Conservation (phyloP, 2,329 filamentous ascomycete genomes). For the Alternaria arbusti region DNA sequence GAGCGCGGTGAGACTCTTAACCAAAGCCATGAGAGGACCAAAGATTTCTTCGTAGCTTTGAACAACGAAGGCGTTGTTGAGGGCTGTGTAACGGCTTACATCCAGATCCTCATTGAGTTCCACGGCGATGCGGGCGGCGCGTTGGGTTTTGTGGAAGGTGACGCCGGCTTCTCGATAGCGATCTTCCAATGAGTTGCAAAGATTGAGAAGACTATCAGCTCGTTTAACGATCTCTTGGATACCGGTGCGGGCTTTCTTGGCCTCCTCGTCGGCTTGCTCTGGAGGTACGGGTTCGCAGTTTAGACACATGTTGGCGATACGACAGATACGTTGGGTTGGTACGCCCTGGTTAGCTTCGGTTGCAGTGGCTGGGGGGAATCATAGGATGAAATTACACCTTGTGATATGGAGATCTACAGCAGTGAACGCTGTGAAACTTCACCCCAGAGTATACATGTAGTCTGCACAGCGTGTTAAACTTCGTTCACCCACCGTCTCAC, state of each 20-base stretch:
- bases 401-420: not conserved
- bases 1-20: not conserved
- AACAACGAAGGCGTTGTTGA: not conserved
- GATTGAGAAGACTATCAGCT: not conserved
- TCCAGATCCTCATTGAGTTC: not conserved
- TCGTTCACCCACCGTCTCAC: not conserved
- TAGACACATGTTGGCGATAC: not conserved
- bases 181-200: not conserved
- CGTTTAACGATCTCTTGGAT: not conserved
- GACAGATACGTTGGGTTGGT: not conserved
- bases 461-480: not conserved
- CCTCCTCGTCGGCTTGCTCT: not conserved
- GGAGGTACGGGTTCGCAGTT: not conserved
- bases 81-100: not conserved
- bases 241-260: not conserved
- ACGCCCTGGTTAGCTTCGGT: not conserved
- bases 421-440: not conserved
- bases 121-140: not conserved
- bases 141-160: not conserved
- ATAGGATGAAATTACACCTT: not conserved
- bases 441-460: not conserved
- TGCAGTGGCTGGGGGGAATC: not conserved
- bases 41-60: constrained; percentile 5
- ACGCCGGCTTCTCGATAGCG: not conserved
- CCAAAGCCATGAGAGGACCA: not conserved